phyloP scores from a whole-genome alignment of 768 basidiomycete genomes.

The Dacryopinax primogenitus region DNA sequence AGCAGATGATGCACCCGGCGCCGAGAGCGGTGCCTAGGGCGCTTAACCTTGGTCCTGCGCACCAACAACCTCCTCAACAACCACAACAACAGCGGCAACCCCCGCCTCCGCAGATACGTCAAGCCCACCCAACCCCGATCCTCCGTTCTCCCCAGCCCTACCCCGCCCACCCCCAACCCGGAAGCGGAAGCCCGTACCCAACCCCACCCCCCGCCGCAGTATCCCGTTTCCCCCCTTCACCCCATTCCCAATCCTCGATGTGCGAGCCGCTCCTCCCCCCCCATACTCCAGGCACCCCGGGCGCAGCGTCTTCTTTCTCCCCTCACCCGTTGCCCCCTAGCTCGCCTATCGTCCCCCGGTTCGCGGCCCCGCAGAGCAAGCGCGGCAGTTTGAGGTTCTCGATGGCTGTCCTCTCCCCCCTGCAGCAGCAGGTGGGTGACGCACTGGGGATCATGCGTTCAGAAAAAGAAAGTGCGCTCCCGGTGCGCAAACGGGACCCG shows the following conservation, averaged over 20 bases:
- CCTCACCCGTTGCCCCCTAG: constrained; percentile 69
- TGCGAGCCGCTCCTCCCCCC: neutral
- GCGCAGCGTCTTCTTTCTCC: constrained; percentile 10
- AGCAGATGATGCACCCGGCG: neutral
- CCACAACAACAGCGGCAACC: neutral
- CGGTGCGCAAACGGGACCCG: constrained; percentile 3
- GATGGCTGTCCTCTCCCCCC: neutral
- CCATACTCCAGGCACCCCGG: constrained; percentile 1
- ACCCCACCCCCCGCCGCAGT: neutral
- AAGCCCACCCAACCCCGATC: neutral
- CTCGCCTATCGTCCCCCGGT: constrained; percentile 67
- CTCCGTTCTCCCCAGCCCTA: neutral
- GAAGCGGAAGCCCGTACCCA: neutral
- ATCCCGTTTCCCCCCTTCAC: neutral
- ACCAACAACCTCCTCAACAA: neutral
- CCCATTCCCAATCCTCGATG: neutral
- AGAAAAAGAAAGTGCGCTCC: neutral
- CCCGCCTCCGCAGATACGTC: neutral
- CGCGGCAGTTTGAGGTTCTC: constrained; percentile 16
- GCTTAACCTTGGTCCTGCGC: neutral
- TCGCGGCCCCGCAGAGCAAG: constrained; percentile 45
- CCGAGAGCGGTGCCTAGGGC: neutral
- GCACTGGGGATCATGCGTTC: neutral
- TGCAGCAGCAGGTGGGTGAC: neutral
- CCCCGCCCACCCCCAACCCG: neutral